Conservation (phyloP, 768 basidiomycete species). For the Imleria badia region DNA sequence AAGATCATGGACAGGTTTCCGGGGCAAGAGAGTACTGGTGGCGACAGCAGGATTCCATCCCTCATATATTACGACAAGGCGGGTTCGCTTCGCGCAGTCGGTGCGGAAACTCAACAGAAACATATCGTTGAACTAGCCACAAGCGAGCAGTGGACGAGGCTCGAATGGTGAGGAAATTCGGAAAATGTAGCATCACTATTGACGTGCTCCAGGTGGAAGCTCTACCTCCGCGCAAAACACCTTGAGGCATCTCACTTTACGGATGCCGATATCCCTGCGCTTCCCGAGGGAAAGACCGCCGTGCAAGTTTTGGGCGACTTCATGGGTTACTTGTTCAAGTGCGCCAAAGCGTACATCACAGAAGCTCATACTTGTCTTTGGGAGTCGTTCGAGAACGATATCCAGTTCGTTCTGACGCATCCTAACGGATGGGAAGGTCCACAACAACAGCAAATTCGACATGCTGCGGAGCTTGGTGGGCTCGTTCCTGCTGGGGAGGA, state of each 20-base stretch:
- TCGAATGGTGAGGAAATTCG: constrained; percentile 36
- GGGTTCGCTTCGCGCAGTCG: constrained; percentile 39
- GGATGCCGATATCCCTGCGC: constrained; percentile 17
- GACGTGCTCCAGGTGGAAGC: constrained; percentile 28
- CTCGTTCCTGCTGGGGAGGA: constrained; percentile 42
- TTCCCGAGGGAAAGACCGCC: constrained; percentile 11
- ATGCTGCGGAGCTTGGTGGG: constrained; percentile 48
- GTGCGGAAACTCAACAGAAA: constrained; percentile 40
- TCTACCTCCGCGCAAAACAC: constrained; percentile 35
- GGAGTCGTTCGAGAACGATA: constrained; percentile 39
- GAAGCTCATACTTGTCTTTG: constrained; percentile 44
- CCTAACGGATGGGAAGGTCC: constrained; percentile 64
- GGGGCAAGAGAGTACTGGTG: constrained; percentile 36
- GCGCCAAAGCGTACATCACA: constrained; percentile 43
- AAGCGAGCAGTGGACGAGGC: constrained; percentile 40
- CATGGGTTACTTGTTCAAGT: constrained; percentile 41
- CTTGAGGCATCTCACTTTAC: constrained; percentile 23
- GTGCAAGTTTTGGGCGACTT: constrained; percentile 38
- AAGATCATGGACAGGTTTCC: constrained; percentile 24
- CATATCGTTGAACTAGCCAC: constrained; percentile 33
- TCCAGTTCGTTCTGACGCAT: constrained; percentile 55
- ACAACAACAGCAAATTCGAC: constrained; percentile 55
- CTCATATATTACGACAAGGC: constrained; percentile 41
- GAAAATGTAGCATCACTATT: not conserved
- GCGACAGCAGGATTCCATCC: constrained; percentile 43